Base-by-base conservation (phyloP, 2,329 filamentous ascomycete species). In the Trichoderma polysporum region DNA sequence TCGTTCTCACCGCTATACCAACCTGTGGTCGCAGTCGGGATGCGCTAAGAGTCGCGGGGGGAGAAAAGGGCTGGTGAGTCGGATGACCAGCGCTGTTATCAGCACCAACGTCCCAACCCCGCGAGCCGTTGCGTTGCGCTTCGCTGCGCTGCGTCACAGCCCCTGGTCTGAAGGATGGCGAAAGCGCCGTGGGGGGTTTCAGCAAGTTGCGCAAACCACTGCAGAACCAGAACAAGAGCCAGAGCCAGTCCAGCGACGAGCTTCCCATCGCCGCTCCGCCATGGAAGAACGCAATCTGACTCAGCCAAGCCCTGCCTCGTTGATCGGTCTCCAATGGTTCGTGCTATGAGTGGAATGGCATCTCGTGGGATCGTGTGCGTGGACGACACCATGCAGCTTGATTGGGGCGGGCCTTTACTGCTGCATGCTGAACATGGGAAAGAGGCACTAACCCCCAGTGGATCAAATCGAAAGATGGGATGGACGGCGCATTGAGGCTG, bases 41-140 rank as follows among this genome's bases (percentile, higher is more conserved):
- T 49, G 45, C 62, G 62, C 62, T 66, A 58, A 39, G 31, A 19
- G 29, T 50, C 53, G 19, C 27, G n/a, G 62, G 41, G n/a, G 41
- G 9, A 12, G n/a, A 22, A 50, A 39, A 37, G 29, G 27, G 29
- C 35, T 63, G 61, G 37, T 35, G 61, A 66, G 62, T 58, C 62
- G 62, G 62, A 66, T 66, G 62, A 66, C 62, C 62, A 57, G 53
- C 31, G 52, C 62, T 50, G 62, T 53, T 66, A 61, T 50, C 62
- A 58, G 62, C 37, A 66, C 62, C 62, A 57, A 57, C 62, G 50
- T 37, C 33, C 62, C 62, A 58, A 58, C 62, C 62, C 62, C 62
- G 62, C 62, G 62, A 39, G 59, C 59, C 45, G 31, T 37, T 52
- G 59, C 47, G 29, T 33, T 59, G 57, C 58, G 54, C 31, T 53